Evolutionary conservation across 1,139 yeast species (phyloP).

Genomic region (Saccharomyces hybrid): DNA sequence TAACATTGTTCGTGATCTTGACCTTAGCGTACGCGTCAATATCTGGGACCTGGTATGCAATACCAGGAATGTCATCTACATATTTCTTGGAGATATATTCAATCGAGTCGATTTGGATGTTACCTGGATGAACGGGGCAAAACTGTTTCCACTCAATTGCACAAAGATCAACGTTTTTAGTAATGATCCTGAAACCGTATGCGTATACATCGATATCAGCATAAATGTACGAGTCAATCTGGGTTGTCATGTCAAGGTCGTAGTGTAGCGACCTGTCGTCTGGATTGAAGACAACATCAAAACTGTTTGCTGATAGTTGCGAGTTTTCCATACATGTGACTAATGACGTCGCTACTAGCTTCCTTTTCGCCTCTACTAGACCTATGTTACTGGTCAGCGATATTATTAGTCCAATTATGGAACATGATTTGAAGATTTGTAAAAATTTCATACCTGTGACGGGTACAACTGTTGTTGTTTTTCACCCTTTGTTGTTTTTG

Average conservation of each 20-base stretch:
- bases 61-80: constrained; percentile 53
- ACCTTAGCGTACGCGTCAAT: constrained; percentile 66
- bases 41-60: constrained; percentile 70
- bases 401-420: background rate
- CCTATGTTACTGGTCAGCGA: background rate
- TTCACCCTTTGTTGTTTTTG: background rate
- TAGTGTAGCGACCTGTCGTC: constrained; percentile 55
- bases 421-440: background rate
- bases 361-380: constrained; percentile 29
- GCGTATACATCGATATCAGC: constrained; percentile 66
- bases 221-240: constrained; percentile 46
- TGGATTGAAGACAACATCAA: constrained; percentile 61
- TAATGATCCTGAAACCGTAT: constrained; percentile 61
- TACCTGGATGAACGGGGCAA: constrained; percentile 69
- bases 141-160: constrained; percentile 60
- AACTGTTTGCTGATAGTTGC: constrained; percentile 54
- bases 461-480: background rate
- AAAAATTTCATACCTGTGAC: background rate
- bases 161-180: constrained; percentile 49
- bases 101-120: constrained; percentile 58
- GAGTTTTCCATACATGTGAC: constrained; percentile 70
- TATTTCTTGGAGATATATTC: constrained; percentile 45
- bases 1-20: constrained; percentile 37
- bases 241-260: constrained; percentile 54
- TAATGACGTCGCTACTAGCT: constrained; percentile 54